Evolutionary conservation across 2,329 filamentous ascomycete genomes (phyloP).

Genomic region (Drechslerella stenobrocha): DNA sequence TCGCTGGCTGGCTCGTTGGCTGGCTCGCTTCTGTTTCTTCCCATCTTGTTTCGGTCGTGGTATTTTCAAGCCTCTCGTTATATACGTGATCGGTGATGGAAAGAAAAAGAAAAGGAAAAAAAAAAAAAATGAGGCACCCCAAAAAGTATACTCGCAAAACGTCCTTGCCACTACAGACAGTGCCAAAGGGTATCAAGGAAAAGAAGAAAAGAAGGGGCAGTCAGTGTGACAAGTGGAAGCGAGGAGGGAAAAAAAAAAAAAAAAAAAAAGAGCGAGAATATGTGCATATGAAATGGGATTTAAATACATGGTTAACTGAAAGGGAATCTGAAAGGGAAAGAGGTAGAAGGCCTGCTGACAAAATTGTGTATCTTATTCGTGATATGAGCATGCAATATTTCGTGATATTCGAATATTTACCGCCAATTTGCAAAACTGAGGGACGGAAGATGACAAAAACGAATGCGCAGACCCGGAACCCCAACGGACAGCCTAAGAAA

Average conservation of each 20-base stretch:
- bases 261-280: constrained; percentile 11
- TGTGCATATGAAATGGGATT: constrained; percentile 34
- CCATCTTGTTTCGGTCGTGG: constrained; percentile 33
- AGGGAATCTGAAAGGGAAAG: constrained; percentile 1
- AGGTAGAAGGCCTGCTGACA: constrained; percentile 23
- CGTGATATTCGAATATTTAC: constrained; percentile 49
- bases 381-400: constrained; percentile 44
- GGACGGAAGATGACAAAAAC: constrained; percentile 10
- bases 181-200: constrained; percentile 36
- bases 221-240: not conserved
- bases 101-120: constrained; percentile 29
- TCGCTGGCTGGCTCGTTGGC: constrained; percentile 15
- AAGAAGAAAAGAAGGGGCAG: not conserved
- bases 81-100: constrained; percentile 47
- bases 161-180: constrained; percentile 45
- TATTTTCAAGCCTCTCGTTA: constrained; percentile 35
- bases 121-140: constrained; percentile 21
- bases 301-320: constrained; percentile 31
- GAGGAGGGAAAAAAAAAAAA: not conserved
- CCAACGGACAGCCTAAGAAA: constrained; percentile 19
- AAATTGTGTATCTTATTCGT: constrained; percentile 42
- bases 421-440: constrained; percentile 37
- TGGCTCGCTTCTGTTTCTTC: constrained; percentile 23
- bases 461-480: constrained; percentile 9
- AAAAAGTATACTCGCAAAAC: constrained; percentile 12